Evolutionary conservation across 495 filamentous ascomycete species (phyloP).

Genomic region (Hypoxylon intermedium): DNA sequence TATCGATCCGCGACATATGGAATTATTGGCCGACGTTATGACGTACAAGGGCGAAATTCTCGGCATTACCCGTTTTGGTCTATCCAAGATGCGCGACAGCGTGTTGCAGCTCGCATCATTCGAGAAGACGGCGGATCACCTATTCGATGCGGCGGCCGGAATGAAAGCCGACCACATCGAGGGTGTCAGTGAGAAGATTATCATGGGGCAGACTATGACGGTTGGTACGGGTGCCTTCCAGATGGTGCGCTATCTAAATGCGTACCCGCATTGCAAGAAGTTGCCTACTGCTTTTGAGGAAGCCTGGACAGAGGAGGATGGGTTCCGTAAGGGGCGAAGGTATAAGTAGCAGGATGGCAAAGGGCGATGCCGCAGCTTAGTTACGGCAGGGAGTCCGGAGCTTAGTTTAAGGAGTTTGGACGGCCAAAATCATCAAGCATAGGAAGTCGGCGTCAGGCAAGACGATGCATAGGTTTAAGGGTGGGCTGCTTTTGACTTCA

Average conservation of each 20-base stretch:
- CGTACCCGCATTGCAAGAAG: slow-evolving; percentile 64
- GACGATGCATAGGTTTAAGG: no score
- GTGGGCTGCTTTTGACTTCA: no score
- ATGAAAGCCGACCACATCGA: slow-evolving; percentile 90
- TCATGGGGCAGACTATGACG: slow-evolving; percentile 92
- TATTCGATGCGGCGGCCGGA: slow-evolving; percentile 91
- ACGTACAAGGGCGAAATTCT: slow-evolving; percentile 97
- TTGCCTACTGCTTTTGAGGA: slow-evolving; percentile 81
- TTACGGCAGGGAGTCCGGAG: neutral
- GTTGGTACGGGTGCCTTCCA: slow-evolving; percentile 93
- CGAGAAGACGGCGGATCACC: slow-evolving; percentile 97
- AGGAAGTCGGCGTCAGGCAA: neutral
- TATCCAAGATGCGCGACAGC: slow-evolving; percentile 95
- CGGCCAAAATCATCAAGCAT: neutral
- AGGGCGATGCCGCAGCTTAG: no score
- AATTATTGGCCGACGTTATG: slow-evolving; percentile 98
- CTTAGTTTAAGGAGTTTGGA: neutral
- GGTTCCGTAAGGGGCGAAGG: slow-evolving; percentile 18
- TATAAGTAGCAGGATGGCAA: slow-evolving; percentile 1
- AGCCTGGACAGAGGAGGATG: slow-evolving; percentile 60
- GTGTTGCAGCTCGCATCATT: slow-evolving; percentile 96
- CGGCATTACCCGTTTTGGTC: slow-evolving; percentile 96
- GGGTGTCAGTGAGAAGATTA: slow-evolving; percentile 96
- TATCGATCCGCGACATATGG: slow-evolving; percentile 98
- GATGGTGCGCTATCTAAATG: slow-evolving; percentile 76